Conservation (phyloP, 2,329 filamentous ascomycete genomes). For the Aspergillus arachidicola region DNA sequence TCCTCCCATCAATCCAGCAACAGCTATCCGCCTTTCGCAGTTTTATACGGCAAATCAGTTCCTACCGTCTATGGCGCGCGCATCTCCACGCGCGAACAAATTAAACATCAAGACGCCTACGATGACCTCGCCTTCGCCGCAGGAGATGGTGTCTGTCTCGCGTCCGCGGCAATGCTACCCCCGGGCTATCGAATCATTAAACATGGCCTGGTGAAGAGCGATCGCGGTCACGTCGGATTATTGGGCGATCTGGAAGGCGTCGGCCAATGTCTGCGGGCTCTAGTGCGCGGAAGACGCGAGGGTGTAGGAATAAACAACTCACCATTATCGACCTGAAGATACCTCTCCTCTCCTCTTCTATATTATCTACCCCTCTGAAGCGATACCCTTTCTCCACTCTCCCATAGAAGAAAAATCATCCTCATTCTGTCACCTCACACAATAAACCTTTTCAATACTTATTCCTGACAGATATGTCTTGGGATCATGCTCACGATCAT, state of each 20-base stretch:
- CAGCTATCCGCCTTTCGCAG: conserved; percentile 75
- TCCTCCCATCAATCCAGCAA: conserved; percentile 65
- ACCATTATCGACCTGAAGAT: neutral
- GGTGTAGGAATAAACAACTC: conserved; percentile 65
- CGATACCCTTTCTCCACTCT: neutral
- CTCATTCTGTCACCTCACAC: neutral
- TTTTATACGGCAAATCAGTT: conserved; percentile 84
- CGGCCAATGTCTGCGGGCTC: conserved; percentile 70
- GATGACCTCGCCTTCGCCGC: conserved; percentile 84
- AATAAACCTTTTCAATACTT: neutral
- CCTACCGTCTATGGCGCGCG: conserved; percentile 83
- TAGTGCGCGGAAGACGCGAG: conserved; percentile 67
- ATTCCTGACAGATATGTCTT: neutral
- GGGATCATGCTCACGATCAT: conserved; percentile 7
- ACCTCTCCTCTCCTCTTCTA: conserved; percentile 4
- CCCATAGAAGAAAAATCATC: neutral
- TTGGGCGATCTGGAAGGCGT: conserved; percentile 83
- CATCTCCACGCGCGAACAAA: conserved; percentile 72
- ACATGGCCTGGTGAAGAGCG: conserved; percentile 75
- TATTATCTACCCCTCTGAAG: neutral
- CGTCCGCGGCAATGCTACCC: conserved; percentile 82
- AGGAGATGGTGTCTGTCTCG: conserved; percentile 87
- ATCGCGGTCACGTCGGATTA: conserved; percentile 84
- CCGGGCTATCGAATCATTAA: conserved; percentile 73
- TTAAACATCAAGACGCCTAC: conserved; percentile 75